phyloP scores from a whole-genome alignment of 192 early-diverging fungal species.

The Phycomyces nitens region DNA sequence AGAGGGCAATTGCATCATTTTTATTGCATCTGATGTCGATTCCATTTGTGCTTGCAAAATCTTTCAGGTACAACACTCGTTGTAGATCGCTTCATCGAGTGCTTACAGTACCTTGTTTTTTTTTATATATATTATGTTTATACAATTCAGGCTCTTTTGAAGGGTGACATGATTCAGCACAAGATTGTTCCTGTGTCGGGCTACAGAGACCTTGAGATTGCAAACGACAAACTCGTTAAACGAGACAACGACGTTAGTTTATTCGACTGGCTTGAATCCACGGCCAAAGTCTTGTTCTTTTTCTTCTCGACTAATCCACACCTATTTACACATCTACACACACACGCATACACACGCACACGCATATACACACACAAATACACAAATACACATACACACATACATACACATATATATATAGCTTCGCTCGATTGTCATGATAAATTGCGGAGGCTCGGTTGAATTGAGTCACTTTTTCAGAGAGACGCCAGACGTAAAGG shows the following conservation, averaged over 20 bases:
- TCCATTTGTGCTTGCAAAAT: conserved; percentile 79
- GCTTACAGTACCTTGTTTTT: too few relatives aligned
- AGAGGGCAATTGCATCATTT: conserved; percentile 58
- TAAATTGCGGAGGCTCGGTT: conserved; percentile 85
- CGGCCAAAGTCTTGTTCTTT: not conserved
- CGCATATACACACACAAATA: too few relatives aligned
- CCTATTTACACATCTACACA: too few relatives aligned
- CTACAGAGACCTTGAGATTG: conserved; percentile 55
- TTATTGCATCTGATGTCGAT: conserved; percentile 78
- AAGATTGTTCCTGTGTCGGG: conserved; percentile 76
- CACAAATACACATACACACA: not conserved
- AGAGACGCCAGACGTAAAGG: conserved; percentile 49
- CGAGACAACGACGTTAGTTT: conserved; percentile 44
- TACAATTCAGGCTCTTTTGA: conserved; percentile 73
- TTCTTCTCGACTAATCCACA: not conserved
- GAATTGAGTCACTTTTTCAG: conserved; percentile 64
- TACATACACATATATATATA: conserved; percentile 13
- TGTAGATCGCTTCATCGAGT: not conserved
- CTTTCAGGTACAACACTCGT: conserved; percentile 50
- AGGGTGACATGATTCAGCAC: conserved; percentile 77
- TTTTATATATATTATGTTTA: too few relatives aligned
- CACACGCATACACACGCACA: too few relatives aligned
- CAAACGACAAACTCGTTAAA: conserved; percentile 51
- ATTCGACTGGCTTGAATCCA: not conserved
- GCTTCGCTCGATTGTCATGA: conserved; percentile 72